Percentiles rank a stretch among this genome's conserved stretches.
phyloP scores from a whole-genome alignment of 2,329 filamentous ascomycete species.

The Neurospora sp. region DNA sequence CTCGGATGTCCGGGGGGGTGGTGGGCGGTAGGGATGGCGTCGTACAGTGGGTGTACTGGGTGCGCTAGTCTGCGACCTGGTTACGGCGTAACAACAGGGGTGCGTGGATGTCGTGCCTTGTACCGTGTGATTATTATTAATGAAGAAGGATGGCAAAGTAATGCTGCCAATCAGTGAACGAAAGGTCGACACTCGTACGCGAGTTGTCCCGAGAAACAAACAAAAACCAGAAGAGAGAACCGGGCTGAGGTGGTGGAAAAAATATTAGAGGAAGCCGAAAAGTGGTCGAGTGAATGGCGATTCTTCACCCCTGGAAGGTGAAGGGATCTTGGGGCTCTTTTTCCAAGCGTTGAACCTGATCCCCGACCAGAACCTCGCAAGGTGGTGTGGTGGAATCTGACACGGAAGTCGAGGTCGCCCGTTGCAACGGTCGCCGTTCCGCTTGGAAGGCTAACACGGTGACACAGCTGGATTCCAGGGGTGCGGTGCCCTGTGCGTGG shows the following conservation, averaged over 20 bases:
- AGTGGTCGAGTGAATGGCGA: background rate
- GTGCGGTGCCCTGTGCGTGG: background rate
- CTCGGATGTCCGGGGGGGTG: conserved; percentile 12
- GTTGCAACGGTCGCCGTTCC: background rate
- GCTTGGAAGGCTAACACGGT: background rate
- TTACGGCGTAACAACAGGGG: background rate
- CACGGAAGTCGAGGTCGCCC: background rate
- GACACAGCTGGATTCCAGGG: background rate
- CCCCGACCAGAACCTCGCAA: too few relatives aligned
- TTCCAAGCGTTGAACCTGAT: background rate
- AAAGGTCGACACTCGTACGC: background rate
- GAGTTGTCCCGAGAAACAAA: background rate
- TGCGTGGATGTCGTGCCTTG: background rate
- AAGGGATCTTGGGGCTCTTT: background rate
- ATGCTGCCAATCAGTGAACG: background rate
- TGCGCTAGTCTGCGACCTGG: background rate
- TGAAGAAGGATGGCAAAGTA: background rate
- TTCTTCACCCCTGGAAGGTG: background rate
- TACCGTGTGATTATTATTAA: background rate
- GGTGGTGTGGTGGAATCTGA: background rate
- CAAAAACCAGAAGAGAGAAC: background rate
- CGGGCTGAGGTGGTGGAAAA: background rate
- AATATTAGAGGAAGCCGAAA: background rate
- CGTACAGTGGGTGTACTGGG: background rate
- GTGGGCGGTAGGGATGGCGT: background rate